These are phyloP conservation scores for Tephrocybe sp. DNA, from an alignment of 768 basidiomycete genomes.

Conservation along the genomic window DNA sequence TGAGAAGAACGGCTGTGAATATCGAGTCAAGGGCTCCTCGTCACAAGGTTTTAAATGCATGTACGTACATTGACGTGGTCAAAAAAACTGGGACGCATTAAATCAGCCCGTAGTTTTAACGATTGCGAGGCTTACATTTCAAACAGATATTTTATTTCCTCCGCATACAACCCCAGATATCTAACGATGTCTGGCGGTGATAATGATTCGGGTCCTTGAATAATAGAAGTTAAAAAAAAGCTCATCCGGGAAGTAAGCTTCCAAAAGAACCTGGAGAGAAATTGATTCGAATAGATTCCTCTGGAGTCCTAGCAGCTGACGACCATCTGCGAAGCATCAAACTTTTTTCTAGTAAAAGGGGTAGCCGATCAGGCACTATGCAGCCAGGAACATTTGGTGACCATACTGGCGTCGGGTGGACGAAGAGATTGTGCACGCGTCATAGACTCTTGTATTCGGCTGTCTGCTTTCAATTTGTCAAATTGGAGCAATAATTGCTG, in stretches of 20 bases:
- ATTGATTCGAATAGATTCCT: slow-evolving; percentile 33
- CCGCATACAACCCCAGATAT: slow-evolving; percentile 47
- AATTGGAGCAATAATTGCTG: slow-evolving; percentile 42
- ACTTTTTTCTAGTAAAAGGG: slow-evolving; percentile 7
- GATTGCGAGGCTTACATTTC: slow-evolving; percentile 52
- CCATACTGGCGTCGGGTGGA: slow-evolving; percentile 9
- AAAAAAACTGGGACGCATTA: slow-evolving; percentile 41
- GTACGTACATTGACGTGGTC: slow-evolving; percentile 48
- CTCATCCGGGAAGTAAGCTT: too few relatives aligned
- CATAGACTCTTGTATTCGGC: slow-evolving; percentile 43
- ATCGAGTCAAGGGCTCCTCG: slow-evolving; percentile 13
- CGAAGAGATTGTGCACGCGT: slow-evolving; percentile 26
- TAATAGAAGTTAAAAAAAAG: too few relatives aligned
- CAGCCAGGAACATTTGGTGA: slow-evolving; percentile 1
- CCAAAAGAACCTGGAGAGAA: slow-evolving; percentile 37
- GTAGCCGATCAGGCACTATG: not conserved
- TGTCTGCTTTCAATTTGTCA: slow-evolving; percentile 39
- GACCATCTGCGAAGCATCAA: slow-evolving; percentile 15
- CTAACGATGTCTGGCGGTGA: slow-evolving; percentile 46
- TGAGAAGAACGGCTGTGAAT: slow-evolving; percentile 51
- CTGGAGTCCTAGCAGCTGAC: slow-evolving; percentile 33
- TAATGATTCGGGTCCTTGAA: slow-evolving; percentile 8
- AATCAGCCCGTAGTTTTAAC: too few relatives aligned
- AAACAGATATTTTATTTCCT: slow-evolving; percentile 53
- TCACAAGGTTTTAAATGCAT: slow-evolving; percentile 25